phyloP scores from a whole-genome alignment of 768 basidiomycete species.

The Thelephora aurantiotincta region DNA sequence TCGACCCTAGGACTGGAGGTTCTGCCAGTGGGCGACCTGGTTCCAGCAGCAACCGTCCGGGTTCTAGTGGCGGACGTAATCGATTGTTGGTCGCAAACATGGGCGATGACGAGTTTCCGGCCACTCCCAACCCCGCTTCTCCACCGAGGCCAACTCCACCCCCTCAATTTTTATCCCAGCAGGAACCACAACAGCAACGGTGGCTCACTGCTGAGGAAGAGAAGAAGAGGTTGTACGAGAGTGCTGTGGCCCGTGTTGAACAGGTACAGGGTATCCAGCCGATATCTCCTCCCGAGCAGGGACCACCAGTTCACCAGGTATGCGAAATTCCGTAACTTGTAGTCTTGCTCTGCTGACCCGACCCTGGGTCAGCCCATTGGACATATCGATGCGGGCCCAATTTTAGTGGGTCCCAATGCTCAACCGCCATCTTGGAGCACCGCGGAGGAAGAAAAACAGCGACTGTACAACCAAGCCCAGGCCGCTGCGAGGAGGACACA shows the following conservation, averaged over 20 bases:
- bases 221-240: conserved; percentile 26
- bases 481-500: conserved; percentile 50
- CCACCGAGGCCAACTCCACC: background rate
- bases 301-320: conserved; percentile 4
- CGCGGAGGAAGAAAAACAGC: conserved; percentile 65
- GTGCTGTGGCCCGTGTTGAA: conserved; percentile 24
- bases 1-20: background rate
- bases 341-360: background rate
- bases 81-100: conserved; percentile 8
- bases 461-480: conserved; percentile 57
- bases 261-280: conserved; percentile 21
- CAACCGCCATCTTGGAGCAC: conserved; percentile 33
- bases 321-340: background rate
- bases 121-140: background rate
- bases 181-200: too few species aligned
- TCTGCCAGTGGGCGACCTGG: background rate
- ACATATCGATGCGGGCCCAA: conserved; percentile 5
- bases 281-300: too few species aligned
- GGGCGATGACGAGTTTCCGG: conserved; percentile 7
- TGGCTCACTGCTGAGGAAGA: conserved; percentile 29
- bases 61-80: conserved; percentile 3
- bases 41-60: conserved; percentile 1
- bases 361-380: background rate
- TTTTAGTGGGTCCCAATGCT: conserved; percentile 1
- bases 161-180: background rate